These are phyloP conservation scores for Phoma sp. DNA, from an alignment of 2,329 filamentous ascomycete species.

Conservation along the genomic window DNA sequence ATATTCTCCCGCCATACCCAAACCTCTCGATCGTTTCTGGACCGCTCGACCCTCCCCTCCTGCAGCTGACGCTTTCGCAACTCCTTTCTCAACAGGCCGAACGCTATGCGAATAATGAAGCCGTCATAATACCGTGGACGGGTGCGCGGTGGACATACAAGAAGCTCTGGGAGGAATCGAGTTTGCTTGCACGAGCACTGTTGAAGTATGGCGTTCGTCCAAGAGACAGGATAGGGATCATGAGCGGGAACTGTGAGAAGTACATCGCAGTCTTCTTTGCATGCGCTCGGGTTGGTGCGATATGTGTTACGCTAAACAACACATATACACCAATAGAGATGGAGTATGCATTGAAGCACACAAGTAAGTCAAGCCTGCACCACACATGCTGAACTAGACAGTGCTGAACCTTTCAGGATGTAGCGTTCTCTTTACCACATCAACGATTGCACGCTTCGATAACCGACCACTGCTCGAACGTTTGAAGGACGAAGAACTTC, in stretches of 20 bases:
- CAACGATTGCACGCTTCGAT: conserved; percentile 70
- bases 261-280: conserved; percentile 75
- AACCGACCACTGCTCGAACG: conserved; percentile 65
- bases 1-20: conserved; percentile 48
- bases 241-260: conserved; percentile 69
- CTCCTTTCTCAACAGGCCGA: conserved; percentile 75
- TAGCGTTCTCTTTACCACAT: conserved; percentile 76
- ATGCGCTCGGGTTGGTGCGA: conserved; percentile 60
- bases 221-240: conserved; percentile 76
- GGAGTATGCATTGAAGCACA: conserved; percentile 73
- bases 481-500: conserved; percentile 31
- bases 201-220: conserved; percentile 70
- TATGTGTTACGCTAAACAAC: conserved; percentile 80
- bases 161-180: conserved; percentile 50
- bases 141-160: conserved; percentile 73
- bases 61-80: conserved; percentile 75
- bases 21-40: conserved; percentile 69
- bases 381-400: not conserved
- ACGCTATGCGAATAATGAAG: conserved; percentile 70
- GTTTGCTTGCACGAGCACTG: conserved; percentile 55
- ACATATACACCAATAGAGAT: conserved; percentile 79
- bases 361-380: conserved; percentile 57
- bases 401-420: conserved; percentile 60
- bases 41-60: conserved; percentile 71
- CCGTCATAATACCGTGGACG: conserved; percentile 78